Base-by-base conservation (phyloP, 805 yeast genomes). In the Ogataea salicorniae region DNA sequence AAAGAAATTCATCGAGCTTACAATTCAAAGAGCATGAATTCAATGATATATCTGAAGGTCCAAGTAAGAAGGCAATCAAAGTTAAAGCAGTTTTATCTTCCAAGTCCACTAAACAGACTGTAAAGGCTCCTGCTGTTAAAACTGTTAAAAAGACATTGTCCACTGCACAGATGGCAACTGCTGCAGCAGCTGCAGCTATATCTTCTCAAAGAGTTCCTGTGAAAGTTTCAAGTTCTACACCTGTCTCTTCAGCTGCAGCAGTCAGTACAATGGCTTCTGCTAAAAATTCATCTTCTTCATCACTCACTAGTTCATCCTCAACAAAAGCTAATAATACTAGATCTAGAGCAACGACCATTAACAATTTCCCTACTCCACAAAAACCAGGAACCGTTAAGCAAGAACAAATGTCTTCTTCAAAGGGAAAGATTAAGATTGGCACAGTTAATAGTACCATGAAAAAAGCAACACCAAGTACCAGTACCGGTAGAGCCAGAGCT, bases 111-210 rank as follows among this genome's bases (percentile, higher is more conserved):
- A 44, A 34, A 4, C 8, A 31, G 4, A 14, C 34, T 15, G 5
- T 17, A 5, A 34, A 16, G 26, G 8, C 36, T 18, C 34, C 41
- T n/a, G 14, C 50, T 1, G 17, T 29, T 5, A 15, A 36, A 13
- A 50, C 46, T 18, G 13, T 41, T 20, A 50, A 50, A 35, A 58
- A 58, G 45, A 43, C 55, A 9, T 46, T 56, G 15, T 47, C 59
- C 13, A 53, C 58, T 6, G 45, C 56, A 6, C 62, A 59, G 37
- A 59, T 59, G 63, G 63, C 63, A 20, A 57, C 62, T 18, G 63
- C 63, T 6, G 63, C 63, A 8, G 63, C 63, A 2, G 63, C 62
- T 4, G 63, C 63, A 9, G 60, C 63, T 20, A 37, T 57, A 6
- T 53, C 62, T 6, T 46, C 54, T 14, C 56, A 49, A 45, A 38